These are phyloP conservation scores for Coprinopsis cinerea DNA, from an alignment of 768 basidiomycete genomes.

Conservation along the genomic window DNA sequence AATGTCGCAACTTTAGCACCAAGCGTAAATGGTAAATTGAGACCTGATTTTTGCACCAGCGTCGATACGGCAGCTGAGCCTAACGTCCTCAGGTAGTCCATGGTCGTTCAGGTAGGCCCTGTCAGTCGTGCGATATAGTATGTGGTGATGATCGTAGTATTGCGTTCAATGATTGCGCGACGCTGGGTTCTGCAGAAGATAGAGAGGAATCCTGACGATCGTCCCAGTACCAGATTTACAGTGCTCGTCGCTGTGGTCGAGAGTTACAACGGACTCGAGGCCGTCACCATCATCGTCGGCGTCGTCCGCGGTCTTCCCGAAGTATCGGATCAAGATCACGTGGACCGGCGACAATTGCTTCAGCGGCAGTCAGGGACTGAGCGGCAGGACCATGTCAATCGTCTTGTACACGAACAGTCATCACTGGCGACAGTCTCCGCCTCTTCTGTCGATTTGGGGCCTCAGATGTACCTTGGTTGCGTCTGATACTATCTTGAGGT, in stretches of 20 bases:
- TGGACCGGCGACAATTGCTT: background rate
- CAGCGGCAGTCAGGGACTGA: background rate
- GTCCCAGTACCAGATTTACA: too few species aligned
- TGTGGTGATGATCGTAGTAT: too few species aligned
- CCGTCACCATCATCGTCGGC: background rate
- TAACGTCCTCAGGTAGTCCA: slow-evolving; percentile 80
- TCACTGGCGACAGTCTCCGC: background rate
- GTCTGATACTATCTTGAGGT: background rate
- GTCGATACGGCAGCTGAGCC: slow-evolving; percentile 85
- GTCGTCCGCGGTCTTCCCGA: too few species aligned
- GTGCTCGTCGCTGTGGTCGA: too few species aligned
- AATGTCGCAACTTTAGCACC: slow-evolving; percentile 65
- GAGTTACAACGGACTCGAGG: background rate
- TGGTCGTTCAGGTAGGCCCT: slow-evolving; percentile 24
- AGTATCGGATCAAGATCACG: too few species aligned
- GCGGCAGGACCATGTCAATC: background rate
- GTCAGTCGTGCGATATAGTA: too few species aligned
- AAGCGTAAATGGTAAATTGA: slow-evolving; percentile 83
- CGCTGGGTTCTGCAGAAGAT: too few species aligned
- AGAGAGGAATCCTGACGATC: too few species aligned
- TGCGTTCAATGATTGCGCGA: too few species aligned
- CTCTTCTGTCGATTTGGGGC: background rate
- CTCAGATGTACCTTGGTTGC: background rate
- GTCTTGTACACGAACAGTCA: background rate
- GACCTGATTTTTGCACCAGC: slow-evolving; percentile 89